Conservation (phyloP, 2,329 filamentous ascomycete genomes). For the Cercospora nicotianae region DNA sequence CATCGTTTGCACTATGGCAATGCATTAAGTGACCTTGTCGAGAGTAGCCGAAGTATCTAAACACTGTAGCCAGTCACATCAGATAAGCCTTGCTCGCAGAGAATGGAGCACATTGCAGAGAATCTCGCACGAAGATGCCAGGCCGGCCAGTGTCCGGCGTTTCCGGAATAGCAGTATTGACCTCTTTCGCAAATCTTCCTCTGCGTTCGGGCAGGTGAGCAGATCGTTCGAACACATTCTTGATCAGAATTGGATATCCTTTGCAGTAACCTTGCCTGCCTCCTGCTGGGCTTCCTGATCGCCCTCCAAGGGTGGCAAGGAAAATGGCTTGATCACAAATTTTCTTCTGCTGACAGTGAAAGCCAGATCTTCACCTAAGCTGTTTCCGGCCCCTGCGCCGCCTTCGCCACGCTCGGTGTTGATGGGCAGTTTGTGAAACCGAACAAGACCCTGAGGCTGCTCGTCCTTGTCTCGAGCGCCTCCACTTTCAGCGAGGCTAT, state of each 20-base stretch:
- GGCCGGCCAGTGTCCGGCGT: neutral
- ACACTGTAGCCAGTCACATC: neutral
- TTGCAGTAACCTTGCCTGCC: constrained; percentile 54
- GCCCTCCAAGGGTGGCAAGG: constrained; percentile 80
- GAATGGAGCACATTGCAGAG: neutral
- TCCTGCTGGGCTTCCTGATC: constrained; percentile 63
- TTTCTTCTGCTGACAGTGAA: constrained; percentile 84
- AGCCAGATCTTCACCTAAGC: constrained; percentile 79
- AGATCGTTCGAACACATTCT: neutral
- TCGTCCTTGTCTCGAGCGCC: constrained; percentile 65
- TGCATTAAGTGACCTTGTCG: neutral
- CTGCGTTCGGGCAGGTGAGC: neutral
- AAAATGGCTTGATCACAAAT: constrained; percentile 84
- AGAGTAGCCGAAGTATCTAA: neutral
- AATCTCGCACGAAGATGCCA: neutral
- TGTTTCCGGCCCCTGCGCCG: constrained; percentile 60
- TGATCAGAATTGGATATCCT: constrained; percentile 71
- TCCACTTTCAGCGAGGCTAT: constrained; percentile 43
- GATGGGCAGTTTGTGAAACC: constrained; percentile 77
- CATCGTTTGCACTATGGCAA: neutral
- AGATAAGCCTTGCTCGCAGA: neutral
- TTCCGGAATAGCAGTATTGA: neutral
- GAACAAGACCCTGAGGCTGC: constrained; percentile 80
- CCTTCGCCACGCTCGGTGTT: constrained; percentile 88
- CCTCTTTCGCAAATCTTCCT: neutral